phyloP scores from a whole-genome alignment of 495 filamentous ascomycete species.

The Hyaloscypha bicolor region DNA sequence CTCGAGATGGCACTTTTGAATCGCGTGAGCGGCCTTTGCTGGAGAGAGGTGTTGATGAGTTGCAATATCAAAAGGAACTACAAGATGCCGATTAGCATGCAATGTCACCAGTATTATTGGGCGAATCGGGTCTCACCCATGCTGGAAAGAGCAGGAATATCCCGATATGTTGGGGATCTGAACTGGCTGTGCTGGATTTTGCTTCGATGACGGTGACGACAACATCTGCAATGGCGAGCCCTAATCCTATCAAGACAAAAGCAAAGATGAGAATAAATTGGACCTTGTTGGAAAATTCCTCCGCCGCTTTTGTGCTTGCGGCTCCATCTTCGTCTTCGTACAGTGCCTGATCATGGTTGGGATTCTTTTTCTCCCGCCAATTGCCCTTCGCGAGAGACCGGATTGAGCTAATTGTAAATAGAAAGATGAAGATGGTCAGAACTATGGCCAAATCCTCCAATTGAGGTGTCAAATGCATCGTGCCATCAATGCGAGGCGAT shows the following conservation, averaged over 20 bases:
- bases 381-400: neutral
- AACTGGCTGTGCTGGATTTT: neutral
- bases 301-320: conserved; percentile 55
- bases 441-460: neutral
- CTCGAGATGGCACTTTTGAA: conserved; percentile 3
- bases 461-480: neutral
- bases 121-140: neutral
- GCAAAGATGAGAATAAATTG: conserved; percentile 42
- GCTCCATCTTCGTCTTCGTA: conserved; percentile 65
- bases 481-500: neutral
- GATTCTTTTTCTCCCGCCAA: neutral
- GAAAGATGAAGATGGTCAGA: neutral
- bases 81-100: neutral
- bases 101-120: neutral
- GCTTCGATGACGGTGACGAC: neutral
- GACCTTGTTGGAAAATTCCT: conserved; percentile 49
- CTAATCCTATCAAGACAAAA: neutral
- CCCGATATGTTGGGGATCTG: neutral
- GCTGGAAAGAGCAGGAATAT: neutral
- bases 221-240: neutral
- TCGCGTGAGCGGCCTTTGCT: neutral
- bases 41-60: neutral
- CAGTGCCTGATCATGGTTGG: conserved; percentile 2
- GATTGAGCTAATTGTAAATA: neutral
- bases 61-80: neutral